Conservation (phyloP, 208 protist species). For the Leishmania gerbilli region DNA sequence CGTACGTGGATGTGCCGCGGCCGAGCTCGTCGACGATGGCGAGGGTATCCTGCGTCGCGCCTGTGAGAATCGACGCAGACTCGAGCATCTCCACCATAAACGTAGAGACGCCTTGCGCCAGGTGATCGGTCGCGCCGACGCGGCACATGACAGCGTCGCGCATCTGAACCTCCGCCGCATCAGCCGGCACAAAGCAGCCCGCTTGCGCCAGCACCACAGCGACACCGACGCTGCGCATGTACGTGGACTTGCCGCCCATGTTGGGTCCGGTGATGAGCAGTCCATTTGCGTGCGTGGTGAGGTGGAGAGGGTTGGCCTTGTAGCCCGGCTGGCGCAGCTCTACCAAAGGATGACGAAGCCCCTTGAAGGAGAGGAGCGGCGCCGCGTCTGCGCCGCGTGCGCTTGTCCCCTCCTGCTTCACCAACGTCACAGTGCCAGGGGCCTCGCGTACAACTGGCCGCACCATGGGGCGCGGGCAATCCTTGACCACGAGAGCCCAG, state of each 20-base stretch:
- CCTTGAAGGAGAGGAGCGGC: constrained; percentile 63
- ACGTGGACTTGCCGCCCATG: constrained; percentile 99
- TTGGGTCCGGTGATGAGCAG: constrained; percentile 94
- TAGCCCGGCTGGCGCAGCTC: constrained; percentile 82
- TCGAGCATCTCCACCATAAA: constrained; percentile 99
- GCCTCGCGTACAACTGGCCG: constrained; percentile 69
- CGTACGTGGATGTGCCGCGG: constrained; percentile 99
- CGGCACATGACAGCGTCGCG: constrained; percentile 97
- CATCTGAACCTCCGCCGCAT: constrained; percentile 73
- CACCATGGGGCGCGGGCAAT: constrained; percentile 90
- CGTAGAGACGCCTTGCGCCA: constrained; percentile 96
- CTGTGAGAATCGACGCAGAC: constrained; percentile 95
- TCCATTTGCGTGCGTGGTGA: constrained; percentile 75
- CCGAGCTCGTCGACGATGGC: constrained; percentile 99
- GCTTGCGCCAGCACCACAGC: constrained; percentile 98
- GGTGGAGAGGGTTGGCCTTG: constrained; percentile 77
- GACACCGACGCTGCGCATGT: constrained; percentile 97
- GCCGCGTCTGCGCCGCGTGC: not conserved
- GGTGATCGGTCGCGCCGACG: constrained; percentile 98
- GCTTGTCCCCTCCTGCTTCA: constrained; percentile 11
- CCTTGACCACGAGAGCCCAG: constrained; percentile 89
- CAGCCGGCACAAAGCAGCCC: constrained; percentile 98
- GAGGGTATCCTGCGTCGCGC: constrained; percentile 94
- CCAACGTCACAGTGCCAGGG: not conserved
- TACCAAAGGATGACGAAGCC: constrained; percentile 87